phyloP scores from a whole-genome alignment of 495 filamentous ascomycete genomes.

The Schizothecium vesticola region DNA sequence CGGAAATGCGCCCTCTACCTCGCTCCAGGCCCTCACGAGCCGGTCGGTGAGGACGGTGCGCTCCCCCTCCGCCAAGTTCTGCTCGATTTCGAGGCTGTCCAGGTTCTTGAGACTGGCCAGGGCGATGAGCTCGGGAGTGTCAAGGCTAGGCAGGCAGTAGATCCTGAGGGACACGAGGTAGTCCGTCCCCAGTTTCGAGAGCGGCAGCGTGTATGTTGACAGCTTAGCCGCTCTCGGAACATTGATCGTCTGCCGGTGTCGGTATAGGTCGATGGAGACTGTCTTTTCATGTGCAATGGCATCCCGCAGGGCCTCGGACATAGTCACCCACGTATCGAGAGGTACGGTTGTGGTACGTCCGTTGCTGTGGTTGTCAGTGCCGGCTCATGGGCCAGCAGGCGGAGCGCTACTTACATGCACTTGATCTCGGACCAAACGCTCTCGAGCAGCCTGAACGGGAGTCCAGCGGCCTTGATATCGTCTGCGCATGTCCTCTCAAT shows the following conservation, averaged over 20 bases:
- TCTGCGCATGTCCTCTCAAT: neutral
- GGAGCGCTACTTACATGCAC: neutral
- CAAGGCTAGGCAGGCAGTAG: neutral
- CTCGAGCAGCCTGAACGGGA: neutral
- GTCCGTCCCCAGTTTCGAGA: neutral
- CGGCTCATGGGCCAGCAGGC: neutral
- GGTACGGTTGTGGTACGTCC: neutral
- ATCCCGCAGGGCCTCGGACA: neutral
- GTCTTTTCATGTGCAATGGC: neutral
- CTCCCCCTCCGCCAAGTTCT: constrained; percentile 7
- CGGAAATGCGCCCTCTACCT: constrained; percentile 22
- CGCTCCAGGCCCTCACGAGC: constrained; percentile 28
- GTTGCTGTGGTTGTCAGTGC: neutral
- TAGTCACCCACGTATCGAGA: neutral
- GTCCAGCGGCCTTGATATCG: neutral
- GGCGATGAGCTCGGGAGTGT: constrained; percentile 15
- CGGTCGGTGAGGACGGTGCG: constrained; percentile 17
- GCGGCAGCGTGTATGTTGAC: neutral
- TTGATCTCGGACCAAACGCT: neutral
- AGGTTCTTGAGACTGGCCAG: constrained; percentile 28
- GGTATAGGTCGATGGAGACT: neutral
- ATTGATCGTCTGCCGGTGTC: neutral
- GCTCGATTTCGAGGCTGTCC: constrained; percentile 17
- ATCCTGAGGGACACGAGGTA: neutral
- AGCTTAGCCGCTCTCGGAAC: neutral